These are phyloP conservation scores for Starmerella stellata DNA, from an alignment of 805 yeast species.

Conservation along the genomic window DNA sequence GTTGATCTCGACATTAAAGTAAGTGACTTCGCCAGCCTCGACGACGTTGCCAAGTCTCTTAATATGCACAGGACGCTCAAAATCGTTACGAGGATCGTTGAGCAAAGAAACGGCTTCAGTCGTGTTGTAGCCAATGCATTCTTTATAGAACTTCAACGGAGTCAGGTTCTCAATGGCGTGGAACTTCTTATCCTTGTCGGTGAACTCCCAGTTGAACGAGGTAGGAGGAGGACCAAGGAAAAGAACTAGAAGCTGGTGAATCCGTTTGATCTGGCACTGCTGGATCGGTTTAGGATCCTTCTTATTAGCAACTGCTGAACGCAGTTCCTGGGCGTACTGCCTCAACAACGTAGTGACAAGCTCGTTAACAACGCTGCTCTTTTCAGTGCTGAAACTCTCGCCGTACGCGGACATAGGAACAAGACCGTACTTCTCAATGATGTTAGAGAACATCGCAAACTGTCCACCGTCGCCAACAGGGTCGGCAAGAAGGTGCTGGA, in stretches of 20 bases:
- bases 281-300: constrained; percentile 27
- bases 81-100: constrained; percentile 66
- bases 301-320: constrained; percentile 30
- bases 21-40: constrained; percentile 52
- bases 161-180: constrained; percentile 33
- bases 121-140: constrained; percentile 36
- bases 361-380: constrained; percentile 36
- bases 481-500: constrained; percentile 43
- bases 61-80: constrained; percentile 44
- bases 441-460: constrained; percentile 62
- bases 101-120: constrained; percentile 44
- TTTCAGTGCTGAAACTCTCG: constrained; percentile 42
- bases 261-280: constrained; percentile 32
- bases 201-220: constrained; percentile 53
- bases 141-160: constrained; percentile 46
- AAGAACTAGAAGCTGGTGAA: constrained; percentile 47
- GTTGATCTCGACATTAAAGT: constrained; percentile 48
- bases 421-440: constrained; percentile 62
- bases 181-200: constrained; percentile 43
- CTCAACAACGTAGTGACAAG: constrained; percentile 52
- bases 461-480: constrained; percentile 80
- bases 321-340: constrained; percentile 56
- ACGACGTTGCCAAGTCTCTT: constrained; percentile 58
- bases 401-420: constrained; percentile 62
- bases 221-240: constrained; percentile 70